Conservation (phyloP, 2,329 filamentous ascomycete genomes). For the Tolypocladium inflatum region DNA sequence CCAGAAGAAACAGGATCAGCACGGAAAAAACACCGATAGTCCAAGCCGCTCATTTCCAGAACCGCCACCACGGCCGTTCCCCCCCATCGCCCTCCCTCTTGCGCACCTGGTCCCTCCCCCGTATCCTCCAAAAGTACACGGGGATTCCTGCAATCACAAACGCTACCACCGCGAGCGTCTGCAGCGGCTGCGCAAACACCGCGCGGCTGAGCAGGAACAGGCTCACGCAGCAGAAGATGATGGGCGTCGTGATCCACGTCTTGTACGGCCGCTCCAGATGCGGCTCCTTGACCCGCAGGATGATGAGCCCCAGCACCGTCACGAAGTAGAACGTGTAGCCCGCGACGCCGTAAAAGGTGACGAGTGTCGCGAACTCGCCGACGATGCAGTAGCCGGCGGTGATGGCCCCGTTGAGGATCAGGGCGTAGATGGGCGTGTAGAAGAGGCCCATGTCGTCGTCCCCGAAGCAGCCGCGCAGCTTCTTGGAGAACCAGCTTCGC, state of each 20-base stretch:
- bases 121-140: slow-evolving; percentile 82
- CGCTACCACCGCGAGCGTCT: slow-evolving; percentile 76
- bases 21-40: not conserved
- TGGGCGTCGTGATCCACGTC: slow-evolving; percentile 94
- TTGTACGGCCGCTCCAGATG: slow-evolving; percentile 82
- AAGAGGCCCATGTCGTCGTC: slow-evolving; percentile 76
- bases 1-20: not conserved
- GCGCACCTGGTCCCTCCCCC: slow-evolving; percentile 46
- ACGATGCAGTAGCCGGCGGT: slow-evolving; percentile 72
- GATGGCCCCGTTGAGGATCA: slow-evolving; percentile 68
- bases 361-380: slow-evolving; percentile 82
- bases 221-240: slow-evolving; percentile 97
- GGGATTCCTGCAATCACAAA: slow-evolving; percentile 81
- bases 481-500: slow-evolving; percentile 48
- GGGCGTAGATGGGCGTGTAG: slow-evolving; percentile 88
- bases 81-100: slow-evolving; percentile 28
- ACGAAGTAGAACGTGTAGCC: slow-evolving; percentile 97
- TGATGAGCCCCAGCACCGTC: slow-evolving; percentile 85
- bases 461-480: slow-evolving; percentile 54
- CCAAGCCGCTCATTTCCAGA: slow-evolving; percentile 39
- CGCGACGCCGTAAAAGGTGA: slow-evolving; percentile 96
- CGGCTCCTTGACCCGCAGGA: slow-evolving; percentile 81
- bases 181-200: slow-evolving; percentile 81
- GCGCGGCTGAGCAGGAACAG: slow-evolving; percentile 83
- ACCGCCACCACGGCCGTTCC: slow-evolving; percentile 44